These are phyloP conservation scores for Gymnopilus dilepis DNA, from an alignment of 768 basidiomycete species.

Conservation along the genomic window DNA sequence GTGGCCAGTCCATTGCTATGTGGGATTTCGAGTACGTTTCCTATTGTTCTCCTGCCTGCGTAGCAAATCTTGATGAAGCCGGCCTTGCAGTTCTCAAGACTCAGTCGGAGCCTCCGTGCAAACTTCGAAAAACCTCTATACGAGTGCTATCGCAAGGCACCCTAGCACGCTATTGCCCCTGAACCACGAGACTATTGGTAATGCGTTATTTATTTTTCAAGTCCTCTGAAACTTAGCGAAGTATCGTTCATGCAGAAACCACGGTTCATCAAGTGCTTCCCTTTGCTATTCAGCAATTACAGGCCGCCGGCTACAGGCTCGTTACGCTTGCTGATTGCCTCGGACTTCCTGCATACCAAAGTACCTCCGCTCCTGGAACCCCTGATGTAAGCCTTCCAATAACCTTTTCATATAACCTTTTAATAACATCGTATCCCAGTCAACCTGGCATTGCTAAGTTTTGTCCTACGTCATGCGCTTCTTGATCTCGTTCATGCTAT, in stretches of 20 bases:
- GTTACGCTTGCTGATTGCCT: constrained; percentile 51
- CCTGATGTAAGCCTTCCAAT: constrained; percentile 12
- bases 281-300: constrained; percentile 39
- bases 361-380: constrained; percentile 32
- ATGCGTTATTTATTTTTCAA: neutral
- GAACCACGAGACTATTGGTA: constrained; percentile 45
- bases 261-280: constrained; percentile 18
- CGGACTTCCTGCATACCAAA: constrained; percentile 42
- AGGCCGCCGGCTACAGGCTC: constrained; percentile 45
- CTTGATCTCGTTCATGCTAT: no score
- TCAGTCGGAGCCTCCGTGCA: constrained; percentile 36
- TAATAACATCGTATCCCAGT: constrained; percentile 13
- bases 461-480: no score
- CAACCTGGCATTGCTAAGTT: constrained; percentile 31
- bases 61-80: neutral
- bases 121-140: constrained; percentile 37
- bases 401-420: neutral
- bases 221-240: neutral
- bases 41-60: neutral
- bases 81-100: constrained; percentile 41
- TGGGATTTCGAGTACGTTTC: constrained; percentile 45
- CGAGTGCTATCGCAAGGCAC: constrained; percentile 28
- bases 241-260: constrained; percentile 10
- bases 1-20: constrained; percentile 36
- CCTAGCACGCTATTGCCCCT: constrained; percentile 44